Conservation (phyloP, 2,329 filamentous ascomycete species). For the Fusarium foetens region DNA sequence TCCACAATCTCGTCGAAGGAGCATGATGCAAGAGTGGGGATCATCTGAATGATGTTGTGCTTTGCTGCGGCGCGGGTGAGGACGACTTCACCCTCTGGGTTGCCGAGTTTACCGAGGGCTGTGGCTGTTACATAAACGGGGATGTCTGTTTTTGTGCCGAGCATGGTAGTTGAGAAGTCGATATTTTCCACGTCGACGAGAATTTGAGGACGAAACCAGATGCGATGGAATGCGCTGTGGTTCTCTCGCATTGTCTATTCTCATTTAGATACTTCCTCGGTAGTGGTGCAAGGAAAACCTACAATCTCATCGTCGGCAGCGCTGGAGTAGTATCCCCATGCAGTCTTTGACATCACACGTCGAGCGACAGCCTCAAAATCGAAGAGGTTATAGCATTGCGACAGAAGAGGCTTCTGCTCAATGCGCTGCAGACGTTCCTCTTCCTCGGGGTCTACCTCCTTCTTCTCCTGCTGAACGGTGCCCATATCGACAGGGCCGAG, state of each 20-base stretch:
- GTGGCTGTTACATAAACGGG: constrained; percentile 98
- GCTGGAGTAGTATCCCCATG: constrained; percentile 98
- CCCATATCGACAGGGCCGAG: constrained; percentile 89
- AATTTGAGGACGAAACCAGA: constrained; percentile 92
- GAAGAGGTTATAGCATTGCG: constrained; percentile 91
- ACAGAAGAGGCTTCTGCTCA: constrained; percentile 78
- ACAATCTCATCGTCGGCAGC: constrained; percentile 70
- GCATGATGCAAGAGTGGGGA: constrained; percentile 94
- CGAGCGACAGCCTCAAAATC: constrained; percentile 96
- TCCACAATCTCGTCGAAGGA: constrained; percentile 98
- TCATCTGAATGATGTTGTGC: constrained; percentile 97
- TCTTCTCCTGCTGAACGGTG: constrained; percentile 77
- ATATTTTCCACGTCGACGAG: constrained; percentile 90
- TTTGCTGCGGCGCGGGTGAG: constrained; percentile 85
- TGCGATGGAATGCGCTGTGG: constrained; percentile 94
- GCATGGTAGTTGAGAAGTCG: constrained; percentile 91
- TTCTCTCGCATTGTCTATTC: constrained; percentile 90
- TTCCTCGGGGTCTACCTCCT: constrained; percentile 71
- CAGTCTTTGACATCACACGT: constrained; percentile 91
- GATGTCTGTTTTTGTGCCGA: constrained; percentile 83
- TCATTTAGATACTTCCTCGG: constrained; percentile 2
- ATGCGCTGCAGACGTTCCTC: constrained; percentile 77
- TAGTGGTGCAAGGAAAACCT: constrained; percentile 9
- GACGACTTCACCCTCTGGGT: constrained; percentile 93
- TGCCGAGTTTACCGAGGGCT: constrained; percentile 91